Percentiles rank a stretch among this genome's conserved stretches.
Evolutionary conservation across 2,329 filamentous ascomycete species (phyloP).

Genomic region (Daldinia eschscholtzii): DNA sequence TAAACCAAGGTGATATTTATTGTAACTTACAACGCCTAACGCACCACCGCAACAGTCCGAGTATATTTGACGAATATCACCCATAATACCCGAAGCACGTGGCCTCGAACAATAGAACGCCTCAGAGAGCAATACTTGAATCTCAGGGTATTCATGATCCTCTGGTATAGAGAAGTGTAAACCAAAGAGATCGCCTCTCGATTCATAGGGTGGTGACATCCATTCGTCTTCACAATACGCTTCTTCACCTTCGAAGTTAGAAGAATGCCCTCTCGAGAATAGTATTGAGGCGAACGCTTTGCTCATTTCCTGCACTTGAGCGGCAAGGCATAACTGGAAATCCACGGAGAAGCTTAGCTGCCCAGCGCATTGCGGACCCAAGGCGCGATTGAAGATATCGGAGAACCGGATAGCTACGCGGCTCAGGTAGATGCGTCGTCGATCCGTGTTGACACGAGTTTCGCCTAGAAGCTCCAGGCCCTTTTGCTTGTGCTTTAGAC

Average conservation of each 20-base stretch:
- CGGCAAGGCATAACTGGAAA: not conserved
- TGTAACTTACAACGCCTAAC: slow-evolving; percentile 15
- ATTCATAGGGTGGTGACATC: not conserved
- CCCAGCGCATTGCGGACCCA: slow-evolving; percentile 8
- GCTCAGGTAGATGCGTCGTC: slow-evolving; percentile 18
- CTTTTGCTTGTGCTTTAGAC: not conserved
- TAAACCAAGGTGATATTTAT: not conserved
- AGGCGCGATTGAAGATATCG: slow-evolving; percentile 1
- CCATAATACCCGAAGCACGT: not conserved
- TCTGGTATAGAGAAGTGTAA: not conserved
- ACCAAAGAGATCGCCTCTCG: not conserved
- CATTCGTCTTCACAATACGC: not conserved
- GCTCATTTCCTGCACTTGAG: not conserved
- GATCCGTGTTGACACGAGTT: not conserved
- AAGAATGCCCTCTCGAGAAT: slow-evolving; percentile 10
- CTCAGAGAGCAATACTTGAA: not conserved
- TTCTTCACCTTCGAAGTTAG: not conserved
- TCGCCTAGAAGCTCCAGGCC: not conserved
- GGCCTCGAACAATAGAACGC: not conserved
- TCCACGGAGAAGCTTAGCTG: not conserved
- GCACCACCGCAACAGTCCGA: slow-evolving; percentile 1
- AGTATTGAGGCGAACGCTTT: not conserved
- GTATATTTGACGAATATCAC: slow-evolving; percentile 6
- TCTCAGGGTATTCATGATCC: slow-evolving; percentile 11
- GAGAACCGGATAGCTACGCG: slow-evolving; percentile 3